These are phyloP conservation scores for Kwoniella mangroviensis DNA, from an alignment of 768 basidiomycete genomes.

Conservation along the genomic window DNA sequence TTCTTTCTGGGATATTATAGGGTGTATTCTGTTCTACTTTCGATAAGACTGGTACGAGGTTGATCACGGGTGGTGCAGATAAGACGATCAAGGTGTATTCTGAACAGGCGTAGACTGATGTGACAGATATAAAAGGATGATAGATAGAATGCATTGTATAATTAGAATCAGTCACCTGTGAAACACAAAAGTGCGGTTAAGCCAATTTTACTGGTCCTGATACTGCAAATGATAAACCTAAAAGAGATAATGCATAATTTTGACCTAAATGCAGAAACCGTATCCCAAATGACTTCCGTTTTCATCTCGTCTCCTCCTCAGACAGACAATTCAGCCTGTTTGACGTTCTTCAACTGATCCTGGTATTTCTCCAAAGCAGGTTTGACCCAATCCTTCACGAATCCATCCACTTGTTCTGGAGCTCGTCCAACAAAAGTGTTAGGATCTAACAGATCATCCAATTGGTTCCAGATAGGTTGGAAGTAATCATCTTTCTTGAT, in stretches of 20 bases:
- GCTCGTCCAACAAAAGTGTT: slow-evolving; percentile 89
- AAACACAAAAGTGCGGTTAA: neutral
- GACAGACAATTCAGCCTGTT: slow-evolving; percentile 59
- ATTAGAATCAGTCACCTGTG: neutral
- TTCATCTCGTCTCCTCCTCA: slow-evolving; percentile 28
- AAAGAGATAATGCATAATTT: neutral
- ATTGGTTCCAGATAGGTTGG: slow-evolving; percentile 76
- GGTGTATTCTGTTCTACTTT: slow-evolving; percentile 95
- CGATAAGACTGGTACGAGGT: slow-evolving; percentile 88
- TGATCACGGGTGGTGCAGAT: slow-evolving; percentile 91
- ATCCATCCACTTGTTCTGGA: slow-evolving; percentile 89
- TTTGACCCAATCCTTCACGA: slow-evolving; percentile 81
- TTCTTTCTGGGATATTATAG: slow-evolving; percentile 51
- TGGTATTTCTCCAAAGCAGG: slow-evolving; percentile 69
- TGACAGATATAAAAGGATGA: neutral
- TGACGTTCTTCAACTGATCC: slow-evolving; percentile 55
- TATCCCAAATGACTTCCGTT: neutral
- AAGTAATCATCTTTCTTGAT: slow-evolving; percentile 84
- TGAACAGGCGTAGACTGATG: slow-evolving; percentile 43
- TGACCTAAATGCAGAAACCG: neutral
- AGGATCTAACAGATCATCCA: slow-evolving; percentile 81
- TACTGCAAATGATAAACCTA: neutral
- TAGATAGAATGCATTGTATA: slow-evolving; percentile 11
- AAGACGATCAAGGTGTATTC: slow-evolving; percentile 85
- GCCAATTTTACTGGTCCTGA: neutral